Percentiles rank a stretch among this genome's conserved stretches.
These are phyloP conservation scores for Geotrichum carabidarum DNA, from an alignment of 1,139 yeast species.

Conservation along the genomic window DNA sequence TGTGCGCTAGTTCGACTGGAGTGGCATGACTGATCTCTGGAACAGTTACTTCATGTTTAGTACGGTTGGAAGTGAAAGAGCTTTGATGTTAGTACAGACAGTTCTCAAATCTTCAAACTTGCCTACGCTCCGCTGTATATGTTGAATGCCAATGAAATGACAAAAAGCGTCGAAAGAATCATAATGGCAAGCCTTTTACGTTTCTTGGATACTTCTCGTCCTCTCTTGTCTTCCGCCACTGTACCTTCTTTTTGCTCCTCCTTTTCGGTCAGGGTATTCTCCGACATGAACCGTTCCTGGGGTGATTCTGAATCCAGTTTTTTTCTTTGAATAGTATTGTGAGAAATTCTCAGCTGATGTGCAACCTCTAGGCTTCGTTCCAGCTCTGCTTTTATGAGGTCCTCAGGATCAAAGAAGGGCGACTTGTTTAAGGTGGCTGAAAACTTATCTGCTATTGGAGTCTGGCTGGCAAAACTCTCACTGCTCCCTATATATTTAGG, in stretches of 20 bases:
- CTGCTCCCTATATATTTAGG: neutral
- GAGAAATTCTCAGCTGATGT: too few species aligned
- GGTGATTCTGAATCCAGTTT: too few species aligned
- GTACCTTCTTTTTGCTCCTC: neutral
- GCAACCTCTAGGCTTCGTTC: too few species aligned
- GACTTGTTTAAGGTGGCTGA: too few species aligned
- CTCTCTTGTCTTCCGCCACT: neutral
- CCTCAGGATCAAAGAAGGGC: too few species aligned
- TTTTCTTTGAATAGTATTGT: too few species aligned
- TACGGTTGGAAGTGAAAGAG: too few species aligned
- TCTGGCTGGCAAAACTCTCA: slow-evolving; percentile 2
- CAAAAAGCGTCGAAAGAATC: slow-evolving; percentile 1
- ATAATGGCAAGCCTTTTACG: neutral
- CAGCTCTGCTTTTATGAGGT: too few species aligned
- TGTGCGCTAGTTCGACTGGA: neutral
- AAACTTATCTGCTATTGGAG: neutral
- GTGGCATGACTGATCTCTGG: too few species aligned
- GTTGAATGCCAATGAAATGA: neutral
- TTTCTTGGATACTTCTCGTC: neutral
- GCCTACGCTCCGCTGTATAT: slow-evolving; percentile 7
- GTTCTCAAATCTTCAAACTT: neutral
- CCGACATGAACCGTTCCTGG: too few species aligned
- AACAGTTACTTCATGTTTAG: too few species aligned
- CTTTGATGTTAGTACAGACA: neutral
- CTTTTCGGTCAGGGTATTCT: neutral